Evolutionary conservation across 148 eudicot species (phyloP).

Genomic region (Vaccinium macrocarpon): DNA sequence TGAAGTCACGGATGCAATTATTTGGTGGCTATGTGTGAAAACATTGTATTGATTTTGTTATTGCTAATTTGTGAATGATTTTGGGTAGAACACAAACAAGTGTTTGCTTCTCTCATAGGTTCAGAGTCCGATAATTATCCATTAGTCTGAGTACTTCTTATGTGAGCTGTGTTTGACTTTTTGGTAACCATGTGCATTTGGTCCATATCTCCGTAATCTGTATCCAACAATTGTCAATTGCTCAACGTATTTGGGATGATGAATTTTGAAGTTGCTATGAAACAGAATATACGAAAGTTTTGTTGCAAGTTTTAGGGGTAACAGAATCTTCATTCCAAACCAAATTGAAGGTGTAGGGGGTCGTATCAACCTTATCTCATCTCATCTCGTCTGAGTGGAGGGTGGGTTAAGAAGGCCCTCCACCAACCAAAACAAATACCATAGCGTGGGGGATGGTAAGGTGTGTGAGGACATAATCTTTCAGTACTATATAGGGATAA

Average conservation of each 20-base stretch:
- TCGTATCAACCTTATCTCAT: not conserved
- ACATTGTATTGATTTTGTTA: not conserved
- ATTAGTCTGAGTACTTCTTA: not conserved
- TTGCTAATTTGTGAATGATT: not conserved
- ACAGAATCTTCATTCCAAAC: not conserved
- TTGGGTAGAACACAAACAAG: not conserved
- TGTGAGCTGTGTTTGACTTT: not conserved
- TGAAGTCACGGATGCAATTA: not conserved
- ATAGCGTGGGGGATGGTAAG: not conserved
- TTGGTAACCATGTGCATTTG: not conserved
- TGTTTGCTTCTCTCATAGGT: too few species aligned
- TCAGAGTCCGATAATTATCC: too few species aligned
- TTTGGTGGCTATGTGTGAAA: not conserved
- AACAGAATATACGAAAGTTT: not conserved
- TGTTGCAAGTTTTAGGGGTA: not conserved
- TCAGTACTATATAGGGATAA: not conserved
- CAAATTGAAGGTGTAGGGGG: not conserved
- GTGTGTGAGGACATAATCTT: not conserved
- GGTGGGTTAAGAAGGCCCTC: not conserved
- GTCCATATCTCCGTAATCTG: not conserved
- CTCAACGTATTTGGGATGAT: not conserved
- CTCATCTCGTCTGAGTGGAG: not conserved
- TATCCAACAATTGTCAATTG: not conserved
- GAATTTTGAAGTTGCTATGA: not conserved
- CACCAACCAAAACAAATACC: slow-evolving; percentile 2